Base-by-base conservation (phyloP, 1,139 yeast species). In the Taphrina deformans region DNA sequence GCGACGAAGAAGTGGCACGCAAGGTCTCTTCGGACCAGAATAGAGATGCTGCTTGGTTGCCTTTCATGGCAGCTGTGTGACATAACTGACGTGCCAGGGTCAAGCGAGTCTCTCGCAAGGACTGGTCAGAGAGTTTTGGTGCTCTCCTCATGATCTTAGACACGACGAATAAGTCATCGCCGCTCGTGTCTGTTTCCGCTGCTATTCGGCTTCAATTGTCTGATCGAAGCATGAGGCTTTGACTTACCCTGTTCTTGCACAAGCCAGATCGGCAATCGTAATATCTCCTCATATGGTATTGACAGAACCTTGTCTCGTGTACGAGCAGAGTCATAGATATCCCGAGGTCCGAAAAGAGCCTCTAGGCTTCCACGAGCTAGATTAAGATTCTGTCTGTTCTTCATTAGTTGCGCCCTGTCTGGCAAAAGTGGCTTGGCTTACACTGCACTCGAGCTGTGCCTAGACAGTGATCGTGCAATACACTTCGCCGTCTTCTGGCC, bases 121-220 rank as follows among this genome's bases (percentile, higher is more conserved):
- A 16, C 9, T 29, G 46, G 23, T 58, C 62, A 12, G 38, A 10
- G 1, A 59, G 29, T 10, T 24, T 24, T 7, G 63, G 63, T 7
- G 56, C 50, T 7, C 63, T 41, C n/a, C 56, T 51, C 63, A 59
- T 59, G 40, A 59, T 59, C 51, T 59, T 59, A 24, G 56, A 24
- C 10, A 59, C 33, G 50, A 59, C 35, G 23, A 59, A 29, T 10
- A 59, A n/a, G 12, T 59, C 63, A 23, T 40, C 33, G 21, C 48
- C 16, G 35, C 46, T 48, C 23, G 31, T 3, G 24, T 44, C 27
- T n/a, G 21, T 18, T 18, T 1, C 27, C 16, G 38, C 44, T 33
- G 23, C 38, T 14, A 9, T 6, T 31, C 44, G 31, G 55, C 14
- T 9, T 48, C 16, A 16, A 16, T 4, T 9, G 35, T 16, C 12